phyloP scores from a whole-genome alignment of 2,329 filamentous ascomycete genomes.

The Talaromyces atroroseus region DNA sequence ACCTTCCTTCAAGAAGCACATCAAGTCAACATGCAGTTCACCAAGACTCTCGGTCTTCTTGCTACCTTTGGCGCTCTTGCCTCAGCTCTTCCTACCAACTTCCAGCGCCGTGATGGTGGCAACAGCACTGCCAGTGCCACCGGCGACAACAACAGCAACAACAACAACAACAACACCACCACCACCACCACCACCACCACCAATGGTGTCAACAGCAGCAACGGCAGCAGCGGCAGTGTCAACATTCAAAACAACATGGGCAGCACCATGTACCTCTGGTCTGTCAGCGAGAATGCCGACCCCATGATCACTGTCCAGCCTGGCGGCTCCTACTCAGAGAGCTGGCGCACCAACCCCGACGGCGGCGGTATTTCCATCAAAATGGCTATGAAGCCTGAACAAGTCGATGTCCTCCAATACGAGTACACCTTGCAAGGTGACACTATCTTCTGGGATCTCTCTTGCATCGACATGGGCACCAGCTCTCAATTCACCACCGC shows the following conservation, averaged over 20 bases:
- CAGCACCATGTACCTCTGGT: conserved; percentile 36
- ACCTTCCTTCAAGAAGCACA: not conserved
- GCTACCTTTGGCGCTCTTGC: conserved; percentile 9
- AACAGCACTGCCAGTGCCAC: conserved; percentile 18
- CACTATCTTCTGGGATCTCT: conserved; percentile 37
- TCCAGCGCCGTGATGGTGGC: conserved; percentile 7
- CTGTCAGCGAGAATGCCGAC: conserved; percentile 29
- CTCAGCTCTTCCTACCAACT: conserved; percentile 11
- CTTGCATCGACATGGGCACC: conserved; percentile 31
- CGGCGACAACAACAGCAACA: conserved; percentile 3
- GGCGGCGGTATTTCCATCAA: conserved; percentile 41
- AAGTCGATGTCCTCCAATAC: conserved; percentile 38
- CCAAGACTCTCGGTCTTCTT: conserved; percentile 7
- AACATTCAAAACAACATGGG: conserved; percentile 36
- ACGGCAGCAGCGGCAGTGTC: conserved; percentile 22
- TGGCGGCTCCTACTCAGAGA: conserved; percentile 32
- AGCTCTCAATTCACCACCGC: conserved; percentile 28
- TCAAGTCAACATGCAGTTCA: conserved; percentile 13
- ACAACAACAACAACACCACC: conserved; percentile 19
- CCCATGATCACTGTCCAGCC: conserved; percentile 31
- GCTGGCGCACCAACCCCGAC: conserved; percentile 30
- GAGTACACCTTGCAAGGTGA: conserved; percentile 32
- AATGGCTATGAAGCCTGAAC: conserved; percentile 28
- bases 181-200: conserved; percentile 24
- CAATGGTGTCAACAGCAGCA: conserved; percentile 20